Base-by-base conservation (phyloP, 805 yeast species). In the Teunomyces gatunensis region DNA sequence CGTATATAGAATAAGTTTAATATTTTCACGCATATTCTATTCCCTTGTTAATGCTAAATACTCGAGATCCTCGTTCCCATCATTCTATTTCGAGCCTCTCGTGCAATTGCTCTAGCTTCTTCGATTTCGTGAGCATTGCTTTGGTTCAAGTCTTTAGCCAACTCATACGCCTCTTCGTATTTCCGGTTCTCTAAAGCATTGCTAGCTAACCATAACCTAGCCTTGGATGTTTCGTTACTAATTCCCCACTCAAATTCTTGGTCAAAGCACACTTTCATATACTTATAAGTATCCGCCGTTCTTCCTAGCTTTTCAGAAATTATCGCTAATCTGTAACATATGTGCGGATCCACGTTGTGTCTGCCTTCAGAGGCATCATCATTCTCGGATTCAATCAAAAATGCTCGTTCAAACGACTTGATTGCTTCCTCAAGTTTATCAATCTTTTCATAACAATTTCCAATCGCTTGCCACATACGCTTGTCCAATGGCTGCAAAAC, bases 381-480 rank as follows among this genome's bases (percentile, higher is more conserved):
- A 11, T 47, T 56, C 7, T 52, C 64, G 12, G 53, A 53, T 29
- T 84, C 78, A 15, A 81, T 77, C 21, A 70, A 63, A 29, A 87
- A 67, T 0, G 96, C 96, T 57, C 90, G 84, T 54, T 84, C 83
- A 63, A 86, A 91, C 12, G 94, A 84, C 59, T 84, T 86, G 21
- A 90, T 78, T 0, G 97, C 84, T 53, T 91, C 96, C 11, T 74
- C 77, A 21, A 70, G 67, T 50, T 88, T 85, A 20, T 80, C 81
- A 32, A 90, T 75, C 58, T 87, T 87, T 55, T 88, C 94, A 64
- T 83, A 91, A 65, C 97, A 89, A 56, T 85, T 84, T 0, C 91
- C 98, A 37, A 92, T 75, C 0, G 98, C 97, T 54, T 84, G 88
- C 99, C 99, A 94, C 89, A 92, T 90, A 54, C 99, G 73, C 57